phyloP scores from a whole-genome alignment of 2,329 filamentous ascomycete genomes.

The Domatiomyces globalis region DNA sequence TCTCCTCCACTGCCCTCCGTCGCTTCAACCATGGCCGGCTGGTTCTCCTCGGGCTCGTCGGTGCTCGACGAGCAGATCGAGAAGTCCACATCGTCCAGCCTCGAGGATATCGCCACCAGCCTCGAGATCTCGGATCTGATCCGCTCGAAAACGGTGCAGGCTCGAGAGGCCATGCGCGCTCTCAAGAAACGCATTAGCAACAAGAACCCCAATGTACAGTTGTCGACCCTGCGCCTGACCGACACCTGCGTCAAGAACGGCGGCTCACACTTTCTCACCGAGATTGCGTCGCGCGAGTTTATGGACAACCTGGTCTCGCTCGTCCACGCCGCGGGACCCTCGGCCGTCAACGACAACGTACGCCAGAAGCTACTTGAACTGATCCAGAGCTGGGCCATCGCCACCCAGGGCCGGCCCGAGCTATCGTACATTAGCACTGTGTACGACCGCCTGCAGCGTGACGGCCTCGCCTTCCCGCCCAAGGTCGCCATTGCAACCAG shows the following conservation, averaged over 20 bases:
- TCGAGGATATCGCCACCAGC: constrained; percentile 94
- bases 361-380: constrained; percentile 82
- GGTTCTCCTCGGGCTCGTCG: constrained; percentile 81
- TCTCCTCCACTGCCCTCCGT: neutral
- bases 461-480: constrained; percentile 82
- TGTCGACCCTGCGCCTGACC: constrained; percentile 89
- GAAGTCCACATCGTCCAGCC: constrained; percentile 80
- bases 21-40: constrained; percentile 66
- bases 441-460: constrained; percentile 65
- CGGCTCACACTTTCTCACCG: constrained; percentile 81
- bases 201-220: constrained; percentile 93
- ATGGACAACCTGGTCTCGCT: constrained; percentile 94
- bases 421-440: constrained; percentile 77
- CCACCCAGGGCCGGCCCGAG: constrained; percentile 71
- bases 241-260: constrained; percentile 99
- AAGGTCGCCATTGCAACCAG: constrained; percentile 77
- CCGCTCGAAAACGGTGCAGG: constrained; percentile 90
- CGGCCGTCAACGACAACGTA: constrained; percentile 70
- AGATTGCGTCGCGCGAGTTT: constrained; percentile 93
- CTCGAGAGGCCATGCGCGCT: constrained; percentile 95
- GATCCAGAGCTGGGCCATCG: constrained; percentile 84
- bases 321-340: constrained; percentile 61
- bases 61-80: constrained; percentile 96
- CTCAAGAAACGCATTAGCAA: constrained; percentile 88
- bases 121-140: constrained; percentile 97